phyloP scores from a whole-genome alignment of 2,329 filamentous ascomycete species.

The Onygena corvina region DNA sequence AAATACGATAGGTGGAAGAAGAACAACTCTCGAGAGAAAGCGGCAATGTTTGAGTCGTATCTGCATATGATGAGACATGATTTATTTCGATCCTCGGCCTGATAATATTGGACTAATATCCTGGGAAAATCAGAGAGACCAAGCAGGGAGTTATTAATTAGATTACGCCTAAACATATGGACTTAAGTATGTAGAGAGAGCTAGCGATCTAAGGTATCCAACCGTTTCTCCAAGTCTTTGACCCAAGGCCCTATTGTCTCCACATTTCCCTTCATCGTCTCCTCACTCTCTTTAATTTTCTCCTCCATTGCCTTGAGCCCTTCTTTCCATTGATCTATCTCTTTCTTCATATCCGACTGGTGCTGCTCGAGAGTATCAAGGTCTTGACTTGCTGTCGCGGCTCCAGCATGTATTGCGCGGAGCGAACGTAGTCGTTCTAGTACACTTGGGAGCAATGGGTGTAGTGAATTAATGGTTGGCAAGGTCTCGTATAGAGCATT shows the following conservation, averaged over 20 bases:
- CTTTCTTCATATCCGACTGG: slow-evolving; percentile 69
- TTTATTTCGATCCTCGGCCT: too few relatives aligned
- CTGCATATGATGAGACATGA: too few relatives aligned
- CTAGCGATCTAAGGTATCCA: slow-evolving; percentile 46
- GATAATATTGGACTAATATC: too few relatives aligned
- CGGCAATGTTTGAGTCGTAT: too few relatives aligned
- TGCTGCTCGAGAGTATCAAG: slow-evolving; percentile 64
- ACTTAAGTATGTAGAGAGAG: background rate
- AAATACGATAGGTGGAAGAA: too few relatives aligned
- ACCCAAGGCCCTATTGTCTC: slow-evolving; percentile 82
- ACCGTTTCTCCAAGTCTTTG: slow-evolving; percentile 66
- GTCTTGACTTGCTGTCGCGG: slow-evolving; percentile 66
- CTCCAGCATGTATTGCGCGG: slow-evolving; percentile 72
- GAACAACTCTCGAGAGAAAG: too few relatives aligned
- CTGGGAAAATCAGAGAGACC: too few relatives aligned
- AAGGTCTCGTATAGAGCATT: slow-evolving; percentile 83
- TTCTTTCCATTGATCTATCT: slow-evolving; percentile 76
- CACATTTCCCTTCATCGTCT: slow-evolving; percentile 64
- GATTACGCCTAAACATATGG: too few relatives aligned
- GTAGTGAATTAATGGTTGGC: slow-evolving; percentile 73
- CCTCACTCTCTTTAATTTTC: slow-evolving; percentile 58
- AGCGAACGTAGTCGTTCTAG: slow-evolving; percentile 77
- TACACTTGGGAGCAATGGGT: slow-evolving; percentile 72
- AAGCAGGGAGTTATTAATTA: too few relatives aligned
- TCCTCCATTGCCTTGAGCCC: slow-evolving; percentile 67